These are phyloP conservation scores for Cyclotella sp. DNA, from an alignment of 108 stramenopile genomes.

Conservation along the genomic window DNA sequence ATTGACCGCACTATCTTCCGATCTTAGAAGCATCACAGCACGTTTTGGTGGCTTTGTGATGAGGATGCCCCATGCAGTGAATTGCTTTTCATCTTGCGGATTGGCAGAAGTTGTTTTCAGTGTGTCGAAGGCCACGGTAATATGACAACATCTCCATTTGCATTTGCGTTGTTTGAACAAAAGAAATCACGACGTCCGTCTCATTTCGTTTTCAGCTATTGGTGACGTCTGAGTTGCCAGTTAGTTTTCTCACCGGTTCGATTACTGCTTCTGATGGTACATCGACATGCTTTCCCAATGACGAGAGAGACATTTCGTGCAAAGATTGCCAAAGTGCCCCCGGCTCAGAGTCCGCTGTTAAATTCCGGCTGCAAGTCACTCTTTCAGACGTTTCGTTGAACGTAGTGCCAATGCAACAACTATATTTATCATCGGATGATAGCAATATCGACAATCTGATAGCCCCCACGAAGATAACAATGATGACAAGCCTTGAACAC, in stretches of 20 bases:
- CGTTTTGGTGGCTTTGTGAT: constrained; percentile 53
- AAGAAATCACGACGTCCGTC: too few relatives aligned
- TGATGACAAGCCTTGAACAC: constrained; percentile 69
- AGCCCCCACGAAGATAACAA: constrained; percentile 60
- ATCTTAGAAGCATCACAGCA: constrained; percentile 69
- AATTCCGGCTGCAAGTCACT: constrained; percentile 66
- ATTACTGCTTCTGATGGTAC: constrained; percentile 55
- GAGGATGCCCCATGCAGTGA: constrained; percentile 59
- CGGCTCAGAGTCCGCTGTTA: constrained; percentile 39
- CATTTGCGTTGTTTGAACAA: too few relatives aligned
- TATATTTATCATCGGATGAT: constrained; percentile 36
- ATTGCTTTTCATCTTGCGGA: constrained; percentile 56
- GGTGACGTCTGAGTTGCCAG: constrained; percentile 67
- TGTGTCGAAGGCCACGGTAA: constrained; percentile 58
- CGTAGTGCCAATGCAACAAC: constrained; percentile 53
- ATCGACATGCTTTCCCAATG: constrained; percentile 67
- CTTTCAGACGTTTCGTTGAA: constrained; percentile 54
- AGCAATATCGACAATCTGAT: constrained; percentile 51
- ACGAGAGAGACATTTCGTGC: constrained; percentile 68
- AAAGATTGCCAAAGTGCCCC: constrained; percentile 28
- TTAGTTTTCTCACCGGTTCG: constrained; percentile 65
- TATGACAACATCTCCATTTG: too few relatives aligned
- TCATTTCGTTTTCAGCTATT: constrained; percentile 2
- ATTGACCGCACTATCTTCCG: constrained; percentile 62
- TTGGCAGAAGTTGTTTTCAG: constrained; percentile 53